Conservation (phyloP, 352 stramenopile species). For the Phytophthora pistaciae region DNA sequence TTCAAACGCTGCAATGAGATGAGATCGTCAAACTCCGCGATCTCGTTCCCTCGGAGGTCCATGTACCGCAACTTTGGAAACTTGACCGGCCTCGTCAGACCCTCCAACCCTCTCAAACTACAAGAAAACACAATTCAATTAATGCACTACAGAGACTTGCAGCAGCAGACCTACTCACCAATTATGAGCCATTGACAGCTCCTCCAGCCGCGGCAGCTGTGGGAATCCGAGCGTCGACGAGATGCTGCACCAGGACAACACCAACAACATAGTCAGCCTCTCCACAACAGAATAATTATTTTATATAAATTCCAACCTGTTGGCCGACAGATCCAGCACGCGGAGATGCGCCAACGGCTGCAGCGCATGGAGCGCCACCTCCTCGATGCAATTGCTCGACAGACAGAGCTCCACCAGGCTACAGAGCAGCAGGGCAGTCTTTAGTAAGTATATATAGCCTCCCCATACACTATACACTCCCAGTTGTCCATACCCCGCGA, state of each 20-base stretch:
- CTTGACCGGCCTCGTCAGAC: slow-evolving; percentile 69
- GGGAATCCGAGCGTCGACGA: slow-evolving; percentile 66
- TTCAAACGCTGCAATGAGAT: slow-evolving; percentile 60
- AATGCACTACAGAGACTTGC: neutral
- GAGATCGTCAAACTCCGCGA: slow-evolving; percentile 50
- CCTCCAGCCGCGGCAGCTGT: slow-evolving; percentile 65
- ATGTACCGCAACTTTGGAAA: slow-evolving; percentile 77
- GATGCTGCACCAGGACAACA: slow-evolving; percentile 47
- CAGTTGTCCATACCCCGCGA: slow-evolving; percentile 42
- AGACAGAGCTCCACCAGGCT: slow-evolving; percentile 79
- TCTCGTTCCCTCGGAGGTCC: slow-evolving; percentile 75
- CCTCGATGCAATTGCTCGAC: slow-evolving; percentile 85
- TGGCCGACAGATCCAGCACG: slow-evolving; percentile 81
- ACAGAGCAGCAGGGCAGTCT: neutral
- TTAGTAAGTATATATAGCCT: neutral
- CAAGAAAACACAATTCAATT: neutral
- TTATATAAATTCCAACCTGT: slow-evolving; percentile 45
- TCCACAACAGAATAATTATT: neutral
- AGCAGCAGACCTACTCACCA: slow-evolving; percentile 30
- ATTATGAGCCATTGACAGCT: slow-evolving; percentile 84
- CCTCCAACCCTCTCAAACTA: slow-evolving; percentile 64
- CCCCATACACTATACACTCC: neutral
- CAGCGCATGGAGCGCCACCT: slow-evolving; percentile 70
- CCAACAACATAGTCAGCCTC: neutral
- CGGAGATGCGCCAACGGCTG: slow-evolving; percentile 69